Conservation (phyloP, 768 basidiomycete species). For the Panaeolus papilionaceus region DNA sequence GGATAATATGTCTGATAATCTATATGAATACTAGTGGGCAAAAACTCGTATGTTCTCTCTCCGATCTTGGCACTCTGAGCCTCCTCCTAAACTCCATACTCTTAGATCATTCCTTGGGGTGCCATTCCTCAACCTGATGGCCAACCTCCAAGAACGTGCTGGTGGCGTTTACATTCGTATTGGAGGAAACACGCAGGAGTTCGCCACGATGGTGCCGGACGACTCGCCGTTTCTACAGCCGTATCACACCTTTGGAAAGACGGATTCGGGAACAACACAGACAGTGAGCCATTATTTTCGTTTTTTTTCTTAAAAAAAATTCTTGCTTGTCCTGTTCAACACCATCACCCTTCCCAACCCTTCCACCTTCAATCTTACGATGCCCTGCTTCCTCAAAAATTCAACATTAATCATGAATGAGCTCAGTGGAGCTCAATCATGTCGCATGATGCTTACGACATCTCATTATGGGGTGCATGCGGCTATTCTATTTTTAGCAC, state of each 20-base stretch:
- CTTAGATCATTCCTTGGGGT: conserved; percentile 12
- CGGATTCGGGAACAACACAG: background rate
- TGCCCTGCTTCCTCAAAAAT: background rate
- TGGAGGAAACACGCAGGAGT: conserved; percentile 84
- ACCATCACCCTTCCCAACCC: background rate
- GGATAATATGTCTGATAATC: conserved; percentile 63
- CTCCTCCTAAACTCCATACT: conserved; percentile 6
- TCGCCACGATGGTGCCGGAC: conserved; percentile 50
- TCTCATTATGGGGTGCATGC: background rate
- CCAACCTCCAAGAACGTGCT: conserved; percentile 66
- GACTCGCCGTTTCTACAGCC: conserved; percentile 3
- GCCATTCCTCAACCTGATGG: conserved; percentile 78
- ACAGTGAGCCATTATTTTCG: conserved; percentile 21
- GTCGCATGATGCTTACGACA: conserved; percentile 1
- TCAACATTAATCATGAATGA: background rate
- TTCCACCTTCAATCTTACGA: background rate
- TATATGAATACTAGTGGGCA: conserved; percentile 48
- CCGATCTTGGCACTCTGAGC: background rate
- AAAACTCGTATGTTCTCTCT: conserved; percentile 46
- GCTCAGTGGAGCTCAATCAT: background rate
- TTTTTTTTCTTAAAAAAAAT: background rate
- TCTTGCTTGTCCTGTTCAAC: background rate
- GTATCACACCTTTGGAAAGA: conserved; percentile 10
- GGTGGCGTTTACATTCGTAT: conserved; percentile 70
- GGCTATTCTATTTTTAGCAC: conserved; percentile 1